Evolutionary conservation across 2,329 filamentous ascomycete genomes (phyloP).

Genomic region (Esteya vermicola): DNA sequence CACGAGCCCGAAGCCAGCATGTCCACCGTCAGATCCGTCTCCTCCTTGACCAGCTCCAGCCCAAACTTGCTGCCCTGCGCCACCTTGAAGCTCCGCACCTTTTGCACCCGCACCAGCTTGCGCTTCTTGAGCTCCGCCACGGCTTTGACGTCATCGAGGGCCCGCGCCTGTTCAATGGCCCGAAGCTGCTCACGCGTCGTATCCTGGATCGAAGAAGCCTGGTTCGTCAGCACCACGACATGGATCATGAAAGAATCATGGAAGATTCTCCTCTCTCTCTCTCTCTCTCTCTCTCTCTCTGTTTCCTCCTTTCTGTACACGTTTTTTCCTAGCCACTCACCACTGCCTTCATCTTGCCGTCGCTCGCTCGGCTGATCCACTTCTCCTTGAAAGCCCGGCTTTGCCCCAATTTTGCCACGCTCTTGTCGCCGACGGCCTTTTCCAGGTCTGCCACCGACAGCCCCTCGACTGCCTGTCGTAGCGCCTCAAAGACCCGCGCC

Average conservation of each 20-base stretch:
- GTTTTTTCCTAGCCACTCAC: conserved; percentile 22
- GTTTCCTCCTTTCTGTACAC: too few species aligned
- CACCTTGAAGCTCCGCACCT: conserved; percentile 73
- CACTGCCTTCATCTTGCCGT: conserved; percentile 34
- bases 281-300: not conserved
- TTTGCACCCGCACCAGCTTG: conserved; percentile 73
- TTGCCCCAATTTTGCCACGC: conserved; percentile 68
- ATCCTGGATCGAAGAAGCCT: conserved; percentile 66
- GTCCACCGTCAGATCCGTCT: conserved; percentile 87
- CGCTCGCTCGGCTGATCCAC: conserved; percentile 50
- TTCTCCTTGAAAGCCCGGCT: conserved; percentile 83
- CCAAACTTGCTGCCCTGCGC: conserved; percentile 80
- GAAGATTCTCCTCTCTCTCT: conserved; percentile 5
- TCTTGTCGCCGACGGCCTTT: conserved; percentile 56
- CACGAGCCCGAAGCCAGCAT: conserved; percentile 81
- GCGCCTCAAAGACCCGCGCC: conserved; percentile 65
- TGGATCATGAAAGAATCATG: too few species aligned
- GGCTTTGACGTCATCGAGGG: conserved; percentile 56
- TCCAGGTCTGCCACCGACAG: conserved; percentile 66
- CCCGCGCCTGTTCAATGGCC: conserved; percentile 54
- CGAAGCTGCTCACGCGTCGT: conserved; percentile 62
- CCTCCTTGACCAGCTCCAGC: conserved; percentile 77
- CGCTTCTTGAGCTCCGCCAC: conserved; percentile 79
- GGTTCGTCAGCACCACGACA: not conserved
- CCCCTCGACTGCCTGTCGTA: conserved; percentile 60